These are phyloP conservation scores for Pugionium cornutum DNA, from an alignment of 345 rosid genomes.

Conservation along the genomic window DNA sequence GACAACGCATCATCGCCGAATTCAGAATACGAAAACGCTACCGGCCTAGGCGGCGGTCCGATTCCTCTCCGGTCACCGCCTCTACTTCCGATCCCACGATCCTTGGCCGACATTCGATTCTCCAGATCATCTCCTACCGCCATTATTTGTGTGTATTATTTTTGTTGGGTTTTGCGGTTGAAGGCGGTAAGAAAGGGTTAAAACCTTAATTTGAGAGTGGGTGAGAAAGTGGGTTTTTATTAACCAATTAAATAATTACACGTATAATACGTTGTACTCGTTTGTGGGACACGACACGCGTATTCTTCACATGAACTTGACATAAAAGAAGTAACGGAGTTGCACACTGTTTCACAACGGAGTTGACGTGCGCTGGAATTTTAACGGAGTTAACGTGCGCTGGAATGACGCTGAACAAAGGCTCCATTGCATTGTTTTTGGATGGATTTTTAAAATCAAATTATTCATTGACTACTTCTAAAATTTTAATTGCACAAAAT, in stretches of 20 bases:
- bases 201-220: slow-evolving; percentile 25
- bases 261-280: slow-evolving; percentile 1
- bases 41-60: slow-evolving; percentile 33
- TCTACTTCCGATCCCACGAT: slow-evolving; percentile 35
- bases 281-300: not conserved
- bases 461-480: too few species aligned
- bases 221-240: slow-evolving; percentile 31
- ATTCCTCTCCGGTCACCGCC: slow-evolving; percentile 35
- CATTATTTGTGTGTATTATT: slow-evolving; percentile 13
- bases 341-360: not conserved
- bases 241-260: not conserved
- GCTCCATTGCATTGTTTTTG: not conserved
- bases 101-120: slow-evolving; percentile 36
- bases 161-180: slow-evolving; percentile 2
- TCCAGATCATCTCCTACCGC: slow-evolving; percentile 38
- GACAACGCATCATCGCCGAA: slow-evolving; percentile 47
- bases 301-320: not conserved
- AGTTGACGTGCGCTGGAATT: slow-evolving; percentile 10
- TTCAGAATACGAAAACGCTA: slow-evolving; percentile 42
- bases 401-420: not conserved
- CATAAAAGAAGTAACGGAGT: not conserved
- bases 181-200: slow-evolving; percentile 33
- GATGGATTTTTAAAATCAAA: not conserved
- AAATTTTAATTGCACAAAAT: too few species aligned
- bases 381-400: not conserved